A percentile compares a stretch with the other conserved stretches of the same genome.
phyloP scores from a whole-genome alignment of 2,329 filamentous ascomycete genomes.

The Diplodia scrobiculata region DNA sequence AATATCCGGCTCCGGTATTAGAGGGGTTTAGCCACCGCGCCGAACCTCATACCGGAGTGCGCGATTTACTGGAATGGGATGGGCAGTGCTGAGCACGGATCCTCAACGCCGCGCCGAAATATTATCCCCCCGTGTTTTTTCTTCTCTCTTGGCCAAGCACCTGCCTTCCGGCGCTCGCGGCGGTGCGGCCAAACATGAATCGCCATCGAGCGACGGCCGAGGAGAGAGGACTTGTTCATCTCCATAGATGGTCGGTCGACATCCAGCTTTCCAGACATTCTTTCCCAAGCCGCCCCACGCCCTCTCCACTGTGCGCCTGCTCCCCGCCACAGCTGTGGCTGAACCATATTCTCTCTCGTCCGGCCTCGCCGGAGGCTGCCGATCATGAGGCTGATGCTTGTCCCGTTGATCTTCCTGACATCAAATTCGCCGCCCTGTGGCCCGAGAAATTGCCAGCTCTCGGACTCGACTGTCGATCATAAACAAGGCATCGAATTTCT shows the following conservation, averaged over 20 bases:
- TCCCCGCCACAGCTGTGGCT: neutral
- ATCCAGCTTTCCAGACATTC: neutral
- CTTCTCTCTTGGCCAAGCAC: neutral
- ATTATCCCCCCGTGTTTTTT: neutral
- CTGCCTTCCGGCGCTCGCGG: neutral
- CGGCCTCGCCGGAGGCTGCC: conserved; percentile 2
- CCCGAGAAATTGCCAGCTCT: conserved; percentile 18
- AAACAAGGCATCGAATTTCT: neutral
- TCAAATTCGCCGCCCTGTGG: neutral
- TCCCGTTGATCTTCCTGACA: neutral
- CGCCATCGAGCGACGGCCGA: neutral
- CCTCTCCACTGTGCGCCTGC: neutral
- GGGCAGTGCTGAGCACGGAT: too few relatives aligned
- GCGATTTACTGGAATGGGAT: too few relatives aligned
- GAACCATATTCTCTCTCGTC: neutral
- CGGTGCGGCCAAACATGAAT: conserved; percentile 5
- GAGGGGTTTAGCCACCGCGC: too few relatives aligned
- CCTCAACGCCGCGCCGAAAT: too few relatives aligned
- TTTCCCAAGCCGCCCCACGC: too few relatives aligned
- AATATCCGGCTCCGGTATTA: conserved; percentile 1
- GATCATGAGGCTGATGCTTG: conserved; percentile 17
- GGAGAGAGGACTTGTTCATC: neutral
- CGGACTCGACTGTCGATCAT: neutral
- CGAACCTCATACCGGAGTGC: too few relatives aligned
- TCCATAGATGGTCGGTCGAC: neutral